A percentile compares a stretch with the other conserved stretches of the same genome.
Conservation (phyloP, 2,329 filamentous ascomycete species). For the Pseudogymnoascus sp. region DNA sequence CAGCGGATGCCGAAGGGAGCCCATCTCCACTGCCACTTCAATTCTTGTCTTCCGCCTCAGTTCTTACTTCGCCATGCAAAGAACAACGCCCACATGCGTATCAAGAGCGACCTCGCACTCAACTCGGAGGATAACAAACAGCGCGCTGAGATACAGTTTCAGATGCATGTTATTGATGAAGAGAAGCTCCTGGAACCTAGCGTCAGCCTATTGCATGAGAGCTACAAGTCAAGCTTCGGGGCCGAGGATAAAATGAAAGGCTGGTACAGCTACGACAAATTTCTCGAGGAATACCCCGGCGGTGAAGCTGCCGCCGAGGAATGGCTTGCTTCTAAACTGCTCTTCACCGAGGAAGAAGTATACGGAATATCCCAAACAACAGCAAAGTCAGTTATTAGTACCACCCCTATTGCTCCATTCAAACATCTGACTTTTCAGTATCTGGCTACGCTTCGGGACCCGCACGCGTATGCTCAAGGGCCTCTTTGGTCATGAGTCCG, state of each 20-base stretch:
- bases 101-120: slow-evolving; percentile 53
- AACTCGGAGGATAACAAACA: slow-evolving; percentile 24
- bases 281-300: slow-evolving; percentile 33
- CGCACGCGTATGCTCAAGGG: slow-evolving; percentile 67
- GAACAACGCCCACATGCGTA: slow-evolving; percentile 57
- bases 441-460: slow-evolving; percentile 57
- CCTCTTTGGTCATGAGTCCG: slow-evolving; percentile 57
- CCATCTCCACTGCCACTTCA: slow-evolving; percentile 71
- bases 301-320: slow-evolving; percentile 31
- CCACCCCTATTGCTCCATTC: not conserved
- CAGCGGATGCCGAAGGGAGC: slow-evolving; percentile 60
- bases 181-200: not conserved
- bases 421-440: slow-evolving; percentile 29
- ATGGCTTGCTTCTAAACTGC: slow-evolving; percentile 57
- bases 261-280: slow-evolving; percentile 41
- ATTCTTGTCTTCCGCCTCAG: slow-evolving; percentile 58
- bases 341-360: slow-evolving; percentile 53
- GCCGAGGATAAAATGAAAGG: slow-evolving; percentile 37
- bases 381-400: slow-evolving; percentile 40
- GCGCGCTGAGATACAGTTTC: slow-evolving; percentile 53
- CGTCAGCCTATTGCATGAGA: slow-evolving; percentile 9
- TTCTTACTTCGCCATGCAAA: slow-evolving; percentile 50
- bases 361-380: slow-evolving; percentile 42
- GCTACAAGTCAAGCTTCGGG: not conserved
- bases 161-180: slow-evolving; percentile 34